A percentile compares a stretch with the other conserved stretches of the same genome.
These are phyloP conservation scores for Aspergillus quadricinctus DNA, from an alignment of 2,329 filamentous ascomycete genomes.

Conservation along the genomic window DNA sequence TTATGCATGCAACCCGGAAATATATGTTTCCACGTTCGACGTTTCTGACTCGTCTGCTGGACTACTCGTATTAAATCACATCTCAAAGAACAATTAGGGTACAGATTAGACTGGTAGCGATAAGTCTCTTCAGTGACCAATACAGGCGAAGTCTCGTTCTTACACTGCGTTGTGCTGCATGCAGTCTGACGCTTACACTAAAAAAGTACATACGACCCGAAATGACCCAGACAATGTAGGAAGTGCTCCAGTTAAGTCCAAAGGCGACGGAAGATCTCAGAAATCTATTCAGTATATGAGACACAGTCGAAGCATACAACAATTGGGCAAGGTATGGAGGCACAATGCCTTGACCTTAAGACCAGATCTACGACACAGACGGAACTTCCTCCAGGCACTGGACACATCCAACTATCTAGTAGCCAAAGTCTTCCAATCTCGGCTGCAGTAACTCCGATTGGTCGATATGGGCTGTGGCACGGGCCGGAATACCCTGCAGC, in stretches of 20 bases:
- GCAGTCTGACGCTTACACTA: background rate
- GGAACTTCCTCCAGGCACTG: constrained; percentile 62
- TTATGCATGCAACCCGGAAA: background rate
- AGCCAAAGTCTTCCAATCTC: constrained; percentile 14
- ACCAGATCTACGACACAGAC: constrained; percentile 59
- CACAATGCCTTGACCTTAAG: background rate
- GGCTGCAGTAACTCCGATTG: constrained; percentile 27
- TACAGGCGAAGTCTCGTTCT: background rate
- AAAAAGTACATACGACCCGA: background rate
- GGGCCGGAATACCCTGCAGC: constrained; percentile 57
- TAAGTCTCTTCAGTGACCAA: no score
- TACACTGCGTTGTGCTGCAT: background rate
- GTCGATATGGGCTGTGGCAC: constrained; percentile 65
- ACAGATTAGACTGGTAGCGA: background rate
- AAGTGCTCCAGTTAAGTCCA: constrained; percentile 8
- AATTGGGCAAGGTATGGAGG: constrained; percentile 33
- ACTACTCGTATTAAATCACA: no score
- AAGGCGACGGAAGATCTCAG: background rate
- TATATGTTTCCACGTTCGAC: background rate
- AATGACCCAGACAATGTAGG: constrained; percentile 20
- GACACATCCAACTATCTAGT: constrained; percentile 56
- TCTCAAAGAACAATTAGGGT: no score
- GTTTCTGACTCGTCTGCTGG: background rate
- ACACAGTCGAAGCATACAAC: constrained; percentile 35
- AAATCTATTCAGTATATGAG: constrained; percentile 26